A percentile compares a stretch with the other conserved stretches of the same genome.
These are phyloP conservation scores for Diaporthe nobilis DNA, from an alignment of 2,329 filamentous ascomycete species.

Conservation along the genomic window DNA sequence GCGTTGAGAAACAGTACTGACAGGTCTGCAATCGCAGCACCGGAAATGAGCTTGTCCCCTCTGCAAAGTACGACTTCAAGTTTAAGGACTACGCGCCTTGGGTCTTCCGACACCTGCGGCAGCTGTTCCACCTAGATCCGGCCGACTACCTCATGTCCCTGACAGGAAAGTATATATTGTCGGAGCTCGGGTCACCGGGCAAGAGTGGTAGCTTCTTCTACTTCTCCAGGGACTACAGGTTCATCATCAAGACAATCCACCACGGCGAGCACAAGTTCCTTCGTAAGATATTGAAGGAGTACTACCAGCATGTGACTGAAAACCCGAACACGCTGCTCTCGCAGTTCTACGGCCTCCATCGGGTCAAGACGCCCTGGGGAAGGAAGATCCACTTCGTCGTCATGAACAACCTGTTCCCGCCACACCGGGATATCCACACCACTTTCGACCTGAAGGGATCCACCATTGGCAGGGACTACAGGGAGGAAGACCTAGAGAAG, in stretches of 20 bases:
- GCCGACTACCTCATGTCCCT: conserved; percentile 98
- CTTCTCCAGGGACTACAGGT: conserved; percentile 99
- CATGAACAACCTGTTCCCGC: conserved; percentile 99
- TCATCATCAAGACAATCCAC: conserved; percentile 99
- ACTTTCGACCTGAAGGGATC: conserved; percentile 98
- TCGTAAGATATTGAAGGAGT: conserved; percentile 87
- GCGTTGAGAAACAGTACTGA: conserved; percentile 50
- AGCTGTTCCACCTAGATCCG: conserved; percentile 91
- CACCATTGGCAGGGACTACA: conserved; percentile 92
- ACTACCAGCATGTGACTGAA: conserved; percentile 88
- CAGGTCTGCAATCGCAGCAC: conserved; percentile 68
- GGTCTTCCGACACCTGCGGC: conserved; percentile 94
- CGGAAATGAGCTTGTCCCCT: conserved; percentile 96
- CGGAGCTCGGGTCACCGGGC: conserved; percentile 94
- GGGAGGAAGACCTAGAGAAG: conserved; percentile 86
- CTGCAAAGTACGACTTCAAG: conserved; percentile 99
- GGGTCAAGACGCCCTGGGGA: conserved; percentile 98
- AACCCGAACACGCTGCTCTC: conserved; percentile 98
- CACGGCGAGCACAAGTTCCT: conserved; percentile 93
- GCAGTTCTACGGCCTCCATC: conserved; percentile 96
- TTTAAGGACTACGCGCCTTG: conserved; percentile 99
- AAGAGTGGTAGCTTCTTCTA: conserved; percentile 99
- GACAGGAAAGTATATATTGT: conserved; percentile 98
- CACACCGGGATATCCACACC: conserved; percentile 95
- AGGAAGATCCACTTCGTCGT: conserved; percentile 99